These are phyloP conservation scores for Amanita exitialis DNA, from an alignment of 768 basidiomycete species.

Conservation along the genomic window DNA sequence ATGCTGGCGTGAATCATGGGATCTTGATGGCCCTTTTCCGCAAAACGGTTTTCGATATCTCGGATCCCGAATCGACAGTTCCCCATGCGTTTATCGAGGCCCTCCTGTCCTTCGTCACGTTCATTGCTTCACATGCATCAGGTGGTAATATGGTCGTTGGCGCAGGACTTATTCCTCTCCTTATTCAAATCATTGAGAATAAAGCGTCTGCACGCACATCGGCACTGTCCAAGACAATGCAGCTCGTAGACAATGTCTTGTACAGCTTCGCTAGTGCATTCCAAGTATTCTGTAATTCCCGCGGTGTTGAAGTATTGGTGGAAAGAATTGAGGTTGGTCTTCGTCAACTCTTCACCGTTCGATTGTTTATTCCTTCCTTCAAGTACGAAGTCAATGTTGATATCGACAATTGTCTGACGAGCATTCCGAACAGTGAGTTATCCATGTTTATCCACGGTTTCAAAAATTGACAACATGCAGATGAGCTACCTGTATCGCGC, in stretches of 20 bases:
- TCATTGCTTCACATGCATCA: conserved; percentile 73
- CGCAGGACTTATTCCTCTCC: conserved; percentile 81
- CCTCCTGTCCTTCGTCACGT: conserved; percentile 77
- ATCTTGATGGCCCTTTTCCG: conserved; percentile 85
- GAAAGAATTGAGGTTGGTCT: conserved; percentile 72
- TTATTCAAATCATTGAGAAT: conserved; percentile 86
- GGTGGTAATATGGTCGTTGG: conserved; percentile 93
- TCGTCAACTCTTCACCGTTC: neutral
- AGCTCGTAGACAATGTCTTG: conserved; percentile 84
- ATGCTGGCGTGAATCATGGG: conserved; percentile 94
- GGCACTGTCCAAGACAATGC: conserved; percentile 84
- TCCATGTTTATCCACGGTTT: neutral
- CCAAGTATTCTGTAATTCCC: conserved; percentile 72
- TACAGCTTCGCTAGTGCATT: conserved; percentile 87
- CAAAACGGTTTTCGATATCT: conserved; percentile 67
- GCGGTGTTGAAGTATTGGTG: conserved; percentile 80
- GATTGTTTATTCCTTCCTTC: conserved; percentile 6
- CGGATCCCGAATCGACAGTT: conserved; percentile 50
- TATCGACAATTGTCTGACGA: conserved; percentile 41
- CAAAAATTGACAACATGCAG: conserved; percentile 15
- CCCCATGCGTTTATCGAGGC: conserved; percentile 78
- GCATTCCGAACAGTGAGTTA: conserved; percentile 10
- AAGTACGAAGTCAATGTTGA: conserved; percentile 63
- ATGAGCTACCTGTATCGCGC: conserved; percentile 63
- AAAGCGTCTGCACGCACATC: conserved; percentile 55